Evolutionary conservation across 192 early-diverging fungal species (phyloP).

Genomic region (Coemansia sp.): DNA sequence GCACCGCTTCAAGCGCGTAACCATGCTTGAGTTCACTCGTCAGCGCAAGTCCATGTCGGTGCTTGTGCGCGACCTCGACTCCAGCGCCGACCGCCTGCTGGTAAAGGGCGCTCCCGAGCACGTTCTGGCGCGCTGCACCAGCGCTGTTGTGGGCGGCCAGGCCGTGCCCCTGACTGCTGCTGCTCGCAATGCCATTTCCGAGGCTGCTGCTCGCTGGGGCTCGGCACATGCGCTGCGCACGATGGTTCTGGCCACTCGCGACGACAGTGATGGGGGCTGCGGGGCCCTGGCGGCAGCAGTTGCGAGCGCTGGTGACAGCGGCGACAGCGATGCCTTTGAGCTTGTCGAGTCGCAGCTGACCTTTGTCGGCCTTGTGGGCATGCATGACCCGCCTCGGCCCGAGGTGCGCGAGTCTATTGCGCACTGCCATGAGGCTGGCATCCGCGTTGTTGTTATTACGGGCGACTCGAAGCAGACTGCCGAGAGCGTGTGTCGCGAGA

Average conservation of each 20-base stretch:
- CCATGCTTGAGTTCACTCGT: constrained; percentile 90
- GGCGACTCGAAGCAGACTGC: constrained; percentile 98
- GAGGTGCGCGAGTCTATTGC: constrained; percentile 82
- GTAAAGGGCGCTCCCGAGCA: constrained; percentile 97
- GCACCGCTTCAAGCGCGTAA: constrained; percentile 57
- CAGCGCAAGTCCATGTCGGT: constrained; percentile 99
- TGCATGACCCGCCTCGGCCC: constrained; percentile 96
- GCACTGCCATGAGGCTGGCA: constrained; percentile 90
- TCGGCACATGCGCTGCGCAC: constrained; percentile 78
- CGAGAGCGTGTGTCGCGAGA: constrained; percentile 90
- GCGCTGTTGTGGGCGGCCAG: constrained; percentile 29
- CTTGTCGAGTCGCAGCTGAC: constrained; percentile 80
- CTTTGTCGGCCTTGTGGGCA: constrained; percentile 92
- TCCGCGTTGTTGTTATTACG: constrained; percentile 97
- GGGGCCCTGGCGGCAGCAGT: constrained; percentile 56
- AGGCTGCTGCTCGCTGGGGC: constrained; percentile 73
- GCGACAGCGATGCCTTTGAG: constrained; percentile 52
- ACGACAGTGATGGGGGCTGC: constrained; percentile 48
- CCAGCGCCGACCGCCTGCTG: constrained; percentile 52
- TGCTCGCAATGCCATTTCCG: constrained; percentile 61
- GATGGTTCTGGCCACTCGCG: constrained; percentile 86
- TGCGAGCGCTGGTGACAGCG: constrained; percentile 18
- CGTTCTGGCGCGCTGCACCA: constrained; percentile 83
- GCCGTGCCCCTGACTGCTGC: constrained; percentile 63
- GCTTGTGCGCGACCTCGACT: constrained; percentile 53